Conservation (phyloP, 2,329 filamentous ascomycete genomes). For the Fusarium scirpi region DNA sequence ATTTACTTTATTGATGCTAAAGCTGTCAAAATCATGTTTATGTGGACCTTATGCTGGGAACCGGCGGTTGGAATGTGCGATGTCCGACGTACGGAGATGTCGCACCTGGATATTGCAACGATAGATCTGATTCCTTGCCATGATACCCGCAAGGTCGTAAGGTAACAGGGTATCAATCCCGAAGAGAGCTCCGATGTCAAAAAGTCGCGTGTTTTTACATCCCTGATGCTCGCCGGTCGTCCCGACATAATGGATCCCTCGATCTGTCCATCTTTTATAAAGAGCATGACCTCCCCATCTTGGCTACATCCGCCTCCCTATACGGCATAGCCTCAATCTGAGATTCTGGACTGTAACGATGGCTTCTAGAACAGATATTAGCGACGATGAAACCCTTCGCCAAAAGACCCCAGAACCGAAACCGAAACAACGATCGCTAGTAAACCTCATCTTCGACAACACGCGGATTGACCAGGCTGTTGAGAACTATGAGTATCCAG, state of each 20-base stretch:
- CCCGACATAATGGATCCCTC: constrained; percentile 22
- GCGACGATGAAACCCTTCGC: constrained; percentile 36
- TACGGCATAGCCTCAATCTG: constrained; percentile 5
- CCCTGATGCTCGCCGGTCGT: constrained; percentile 13
- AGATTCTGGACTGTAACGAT: background rate
- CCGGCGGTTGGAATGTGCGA: constrained; percentile 4
- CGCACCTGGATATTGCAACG: background rate
- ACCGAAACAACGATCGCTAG: constrained; percentile 16
- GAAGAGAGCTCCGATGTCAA: background rate
- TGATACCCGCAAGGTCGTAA: constrained; percentile 34
- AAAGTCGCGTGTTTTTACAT: constrained; percentile 24
- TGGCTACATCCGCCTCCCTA: constrained; percentile 10
- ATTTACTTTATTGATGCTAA: background rate
- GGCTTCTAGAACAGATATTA: constrained; percentile 19
- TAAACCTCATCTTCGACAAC: constrained; percentile 66
- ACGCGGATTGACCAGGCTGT: constrained; percentile 69
- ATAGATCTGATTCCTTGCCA: constrained; percentile 22
- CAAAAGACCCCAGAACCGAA: constrained; percentile 9
- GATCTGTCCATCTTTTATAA: constrained; percentile 34
- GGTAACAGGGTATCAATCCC: constrained; percentile 8
- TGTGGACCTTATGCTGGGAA: background rate
- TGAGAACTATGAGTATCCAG: constrained; percentile 66
- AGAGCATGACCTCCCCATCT: constrained; percentile 21
- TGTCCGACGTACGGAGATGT: background rate
- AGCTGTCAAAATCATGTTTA: constrained; percentile 9